Evolutionary conservation across 352 stramenopile genomes (phyloP), one percentile per base, ranked within the genome.

Genomic region (Phytopythium oedochilum): DNA sequence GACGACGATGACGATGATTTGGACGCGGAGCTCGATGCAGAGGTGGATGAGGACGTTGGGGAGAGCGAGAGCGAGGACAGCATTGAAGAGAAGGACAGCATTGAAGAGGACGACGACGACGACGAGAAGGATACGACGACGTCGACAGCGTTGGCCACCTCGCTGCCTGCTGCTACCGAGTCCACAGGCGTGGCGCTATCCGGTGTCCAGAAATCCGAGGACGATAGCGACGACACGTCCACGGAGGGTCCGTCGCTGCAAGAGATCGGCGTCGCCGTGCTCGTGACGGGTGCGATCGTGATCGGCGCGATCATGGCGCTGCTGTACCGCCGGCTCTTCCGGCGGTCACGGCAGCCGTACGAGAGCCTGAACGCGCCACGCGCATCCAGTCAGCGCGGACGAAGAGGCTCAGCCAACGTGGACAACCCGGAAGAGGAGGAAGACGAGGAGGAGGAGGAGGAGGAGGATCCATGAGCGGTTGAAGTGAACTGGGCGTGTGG

Each of bases 301-400:
- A 78, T 90, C 63, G 56, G 71, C 12, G 43, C 78, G 23, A 87
- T 82, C 2, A 26, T 91, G 36, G 62, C 71, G 50, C 84, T 83
- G 53, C 67, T 91, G 39, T 93, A 93, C 60, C 69, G 71, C 40
- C 83, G 78, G 18, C 68, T 93, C 15, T 91, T 90, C 68, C 68
- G 70, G 8, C 71, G 68, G 5, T 52, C 67, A 57, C 73, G 69
- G 29, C 75, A 81, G 56, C 55, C 75, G 9, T 93, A 93, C 68
- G 83, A 87, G 57, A 85, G 80, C 64, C 80, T 92, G 66, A 85
- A 82, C 60, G 72, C 32, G 42, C 65, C 6, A 52, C 61, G 2
- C 60, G 68, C 42, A 44, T 62, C 32, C 20, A n/a, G n/a, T 1
- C 47, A 40, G 12, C 47, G 34, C 62, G 50, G n/a, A 59, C 73